Conservation (phyloP, 345 rosid genomes). For the Lepidium didymum region DNA sequence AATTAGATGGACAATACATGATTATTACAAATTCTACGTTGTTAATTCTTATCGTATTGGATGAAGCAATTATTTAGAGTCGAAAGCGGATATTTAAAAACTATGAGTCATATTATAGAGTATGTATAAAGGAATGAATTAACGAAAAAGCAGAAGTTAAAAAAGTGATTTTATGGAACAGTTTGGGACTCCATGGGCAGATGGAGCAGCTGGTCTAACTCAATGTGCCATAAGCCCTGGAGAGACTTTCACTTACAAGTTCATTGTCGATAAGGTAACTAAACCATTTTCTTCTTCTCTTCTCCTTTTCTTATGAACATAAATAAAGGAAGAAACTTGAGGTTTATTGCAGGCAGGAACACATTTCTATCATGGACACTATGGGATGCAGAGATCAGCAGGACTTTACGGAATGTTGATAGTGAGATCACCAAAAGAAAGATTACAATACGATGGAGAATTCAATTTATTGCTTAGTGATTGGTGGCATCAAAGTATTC, state of each 20-base stretch:
- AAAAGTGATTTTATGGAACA: not conserved
- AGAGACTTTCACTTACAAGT: slow-evolving; percentile 67
- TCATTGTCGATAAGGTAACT: slow-evolving; percentile 58
- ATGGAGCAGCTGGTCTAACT: slow-evolving; percentile 75
- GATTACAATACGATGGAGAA: slow-evolving; percentile 58
- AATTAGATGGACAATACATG: no score
- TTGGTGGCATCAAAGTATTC: slow-evolving; percentile 71
- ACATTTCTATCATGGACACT: slow-evolving; percentile 80
- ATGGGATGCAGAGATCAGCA: slow-evolving; percentile 82
- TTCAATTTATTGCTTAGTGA: slow-evolving; percentile 57
- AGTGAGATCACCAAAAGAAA: slow-evolving; percentile 47
- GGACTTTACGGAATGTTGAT: slow-evolving; percentile 70
- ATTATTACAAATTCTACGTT: no score
- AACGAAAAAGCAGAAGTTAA: no score
- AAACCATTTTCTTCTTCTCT: not conserved
- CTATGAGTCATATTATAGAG: no score
- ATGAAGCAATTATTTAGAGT: no score
- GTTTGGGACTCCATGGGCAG: slow-evolving; percentile 79
- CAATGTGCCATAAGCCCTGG: slow-evolving; percentile 77
- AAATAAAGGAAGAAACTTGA: not conserved
- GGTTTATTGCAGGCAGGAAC: slow-evolving; percentile 54
- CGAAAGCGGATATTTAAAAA: no score
- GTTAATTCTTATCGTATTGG: no score
- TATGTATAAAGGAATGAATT: no score
- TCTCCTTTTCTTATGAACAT: not conserved